Evolutionary conservation across 1,139 yeast species (phyloP).

Genomic region (Sugiyamaella novakii): DNA sequence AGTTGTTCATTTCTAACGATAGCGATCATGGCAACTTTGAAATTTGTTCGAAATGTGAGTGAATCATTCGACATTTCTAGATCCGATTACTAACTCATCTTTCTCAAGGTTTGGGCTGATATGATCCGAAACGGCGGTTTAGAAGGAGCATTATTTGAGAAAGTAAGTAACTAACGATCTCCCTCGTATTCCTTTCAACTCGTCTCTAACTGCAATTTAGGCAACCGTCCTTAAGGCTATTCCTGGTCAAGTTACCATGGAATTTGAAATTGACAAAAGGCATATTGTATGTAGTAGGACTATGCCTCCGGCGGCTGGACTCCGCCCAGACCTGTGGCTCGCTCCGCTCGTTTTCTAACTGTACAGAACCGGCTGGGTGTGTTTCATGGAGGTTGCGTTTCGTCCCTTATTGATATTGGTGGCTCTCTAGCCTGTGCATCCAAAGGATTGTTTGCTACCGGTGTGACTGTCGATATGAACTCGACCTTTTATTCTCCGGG

Average conservation of each 20-base stretch:
- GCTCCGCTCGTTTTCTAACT: too few relatives aligned
- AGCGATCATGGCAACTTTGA: constrained; percentile 21
- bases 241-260: constrained; percentile 43
- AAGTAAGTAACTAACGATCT: constrained; percentile 34
- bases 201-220: constrained; percentile 22
- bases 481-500: constrained; percentile 48
- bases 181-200: too few relatives aligned
- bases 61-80: too few relatives aligned
- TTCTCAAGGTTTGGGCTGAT: constrained; percentile 44
- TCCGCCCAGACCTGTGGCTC: too few relatives aligned
- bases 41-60: constrained; percentile 25
- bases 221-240: constrained; percentile 38
- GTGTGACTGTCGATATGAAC: constrained; percentile 48
- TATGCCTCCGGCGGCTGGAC: too few relatives aligned
- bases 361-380: constrained; percentile 44
- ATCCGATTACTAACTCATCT: too few relatives aligned
- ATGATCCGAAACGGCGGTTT: constrained; percentile 43
- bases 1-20: neutral
- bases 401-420: constrained; percentile 47
- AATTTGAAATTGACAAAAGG: constrained; percentile 40
- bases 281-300: constrained; percentile 40
- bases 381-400: constrained; percentile 49
- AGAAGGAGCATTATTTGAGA: constrained; percentile 41
- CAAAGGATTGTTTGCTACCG: constrained; percentile 47
- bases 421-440: constrained; percentile 51